A percentile compares a stretch with the other conserved stretches of the same genome.
These are phyloP conservation scores for Liriodendron chinense DNA, from an alignment of 164 flowering plant genomes.

Conservation along the genomic window DNA sequence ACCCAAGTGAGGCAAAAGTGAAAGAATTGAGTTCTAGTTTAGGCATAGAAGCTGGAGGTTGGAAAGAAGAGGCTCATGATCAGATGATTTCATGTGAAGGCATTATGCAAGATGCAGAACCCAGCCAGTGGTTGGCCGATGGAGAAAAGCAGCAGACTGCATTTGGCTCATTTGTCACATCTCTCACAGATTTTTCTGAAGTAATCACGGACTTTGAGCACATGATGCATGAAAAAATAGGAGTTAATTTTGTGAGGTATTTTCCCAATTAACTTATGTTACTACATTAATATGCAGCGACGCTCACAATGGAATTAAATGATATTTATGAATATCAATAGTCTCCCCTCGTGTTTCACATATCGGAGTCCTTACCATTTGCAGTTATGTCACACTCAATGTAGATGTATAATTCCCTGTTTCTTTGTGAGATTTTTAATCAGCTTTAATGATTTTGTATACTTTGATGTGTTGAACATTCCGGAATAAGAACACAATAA, in stretches of 20 bases:
- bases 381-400: background rate
- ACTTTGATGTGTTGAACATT: no score
- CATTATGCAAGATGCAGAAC: conserved; percentile 1
- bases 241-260: conserved; percentile 39
- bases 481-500: no score
- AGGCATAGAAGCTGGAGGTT: conserved; percentile 15
- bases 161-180: conserved; percentile 9
- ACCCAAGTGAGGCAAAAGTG: conserved; percentile 24
- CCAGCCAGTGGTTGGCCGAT: conserved; percentile 4
- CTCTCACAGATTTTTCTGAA: conserved; percentile 24
- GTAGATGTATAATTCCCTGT: background rate
- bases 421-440: background rate
- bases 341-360: background rate
- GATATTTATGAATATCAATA: background rate
- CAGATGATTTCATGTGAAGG: conserved; percentile 8
- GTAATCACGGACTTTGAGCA: conserved; percentile 28
- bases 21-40: conserved; percentile 26
- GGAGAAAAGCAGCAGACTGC: conserved; percentile 10
- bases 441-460: no score
- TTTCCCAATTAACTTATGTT: background rate
- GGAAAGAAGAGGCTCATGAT: conserved; percentile 11
- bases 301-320: background rate
- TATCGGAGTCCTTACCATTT: background rate
- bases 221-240: conserved; percentile 21
- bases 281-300: background rate